Base-by-base conservation (phyloP, 202 grass and related monocot genomes). In the Setaria italica region DNA sequence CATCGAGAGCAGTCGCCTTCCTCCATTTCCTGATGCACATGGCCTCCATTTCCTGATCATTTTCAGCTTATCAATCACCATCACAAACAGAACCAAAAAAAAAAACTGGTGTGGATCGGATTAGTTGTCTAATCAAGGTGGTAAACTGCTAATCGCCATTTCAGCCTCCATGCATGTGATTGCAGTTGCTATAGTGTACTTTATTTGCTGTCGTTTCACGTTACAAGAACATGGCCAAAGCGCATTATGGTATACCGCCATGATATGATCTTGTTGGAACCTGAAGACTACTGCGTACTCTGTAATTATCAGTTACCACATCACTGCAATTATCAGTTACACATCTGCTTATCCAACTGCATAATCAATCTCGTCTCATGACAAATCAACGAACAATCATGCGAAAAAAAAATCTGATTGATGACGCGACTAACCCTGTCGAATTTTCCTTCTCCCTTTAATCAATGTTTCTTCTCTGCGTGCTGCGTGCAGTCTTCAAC, bases 401-500 rank as follows among this genome's bases (percentile, higher is more conserved):
- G 4, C 56, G 49, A 46, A 0, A 41, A 6, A 41, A 6, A 41
- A 5, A 41, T 41, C 6, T 2, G 34, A 3, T 41, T 41, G 0
- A 41, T 6, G 39, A 41, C 39, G 0, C 4, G 4, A 46, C 43
- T 10, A 46, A 46, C 39, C 39, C 39, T 41, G 39, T 10, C 43
- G 9, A 41, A 5, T 41, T 41, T 41, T 25, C 25, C 25, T 25
- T 25, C 25, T 25, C 25, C 25, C 25, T 25, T 25, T 25, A 25
- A 25, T 25, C 25, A 39, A 47, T 2, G 45, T 41, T 47, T 11
- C 46, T 48, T 2, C 9, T 48, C 9, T 9, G 1, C 25, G 25
- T 25, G 25, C 25, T 25, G 25, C 25, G 25, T 25, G 25, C 88
- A 99, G 93, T 99, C 67, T 99, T 99, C 86, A 90, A 96, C 87